phyloP scores from a whole-genome alignment of 2,329 filamentous ascomycete species.

The Juglanconis sp. region DNA sequence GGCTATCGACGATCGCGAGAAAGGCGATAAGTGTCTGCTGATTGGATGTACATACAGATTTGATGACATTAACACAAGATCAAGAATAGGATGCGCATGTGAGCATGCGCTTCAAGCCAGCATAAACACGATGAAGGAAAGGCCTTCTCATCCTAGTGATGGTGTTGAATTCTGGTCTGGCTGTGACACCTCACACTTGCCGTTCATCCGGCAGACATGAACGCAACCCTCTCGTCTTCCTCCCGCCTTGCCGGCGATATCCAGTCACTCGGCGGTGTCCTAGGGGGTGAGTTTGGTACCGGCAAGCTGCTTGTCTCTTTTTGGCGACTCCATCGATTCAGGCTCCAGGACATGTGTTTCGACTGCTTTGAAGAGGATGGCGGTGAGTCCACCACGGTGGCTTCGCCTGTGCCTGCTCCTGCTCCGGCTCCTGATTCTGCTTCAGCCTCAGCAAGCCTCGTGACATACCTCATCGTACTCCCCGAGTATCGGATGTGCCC shows the following conservation, averaged over 20 bases:
- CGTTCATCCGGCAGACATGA: not conserved
- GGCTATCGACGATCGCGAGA: no score
- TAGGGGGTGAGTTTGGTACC: not conserved
- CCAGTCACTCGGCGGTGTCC: not conserved
- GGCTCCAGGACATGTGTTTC: not conserved
- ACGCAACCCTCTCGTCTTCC: not conserved
- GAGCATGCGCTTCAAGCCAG: no score
- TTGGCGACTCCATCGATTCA: not conserved
- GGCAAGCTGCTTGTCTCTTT: not conserved
- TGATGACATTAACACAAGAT: no score
- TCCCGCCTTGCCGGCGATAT: not conserved
- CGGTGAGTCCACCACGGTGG: not conserved
- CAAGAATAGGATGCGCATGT: no score
- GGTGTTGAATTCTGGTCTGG: no score
- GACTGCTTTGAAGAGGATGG: not conserved
- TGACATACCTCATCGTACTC: not conserved
- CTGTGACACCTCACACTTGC: not conserved
- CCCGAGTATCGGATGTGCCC: not conserved
- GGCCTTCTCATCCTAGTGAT: no score
- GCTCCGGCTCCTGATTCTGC: not conserved
- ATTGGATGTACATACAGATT: no score
- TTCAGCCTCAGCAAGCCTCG: not conserved
- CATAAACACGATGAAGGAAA: no score
- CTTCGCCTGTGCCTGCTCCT: not conserved
- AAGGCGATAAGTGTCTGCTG: no score